A percentile compares a stretch with the other conserved stretches of the same genome.
These are phyloP conservation scores for Globisporangium apiculatum DNA, from an alignment of 352 stramenopile genomes.

Conservation along the genomic window DNA sequence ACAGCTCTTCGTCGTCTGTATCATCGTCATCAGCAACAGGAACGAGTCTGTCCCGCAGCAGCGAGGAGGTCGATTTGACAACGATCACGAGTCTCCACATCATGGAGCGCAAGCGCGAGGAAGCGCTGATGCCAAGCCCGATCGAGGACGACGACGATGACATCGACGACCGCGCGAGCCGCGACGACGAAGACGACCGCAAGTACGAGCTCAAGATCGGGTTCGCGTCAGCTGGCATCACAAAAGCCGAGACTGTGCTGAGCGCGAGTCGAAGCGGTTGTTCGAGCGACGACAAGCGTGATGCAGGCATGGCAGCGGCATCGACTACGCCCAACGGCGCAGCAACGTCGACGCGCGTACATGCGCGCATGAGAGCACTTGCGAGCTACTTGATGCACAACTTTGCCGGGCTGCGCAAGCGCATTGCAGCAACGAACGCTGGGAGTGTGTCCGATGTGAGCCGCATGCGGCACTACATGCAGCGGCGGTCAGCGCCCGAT, in stretches of 20 bases:
- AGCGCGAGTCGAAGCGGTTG: constrained; percentile 4
- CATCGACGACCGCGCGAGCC: not conserved
- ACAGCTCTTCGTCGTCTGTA: not conserved
- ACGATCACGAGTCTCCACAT: constrained; percentile 6
- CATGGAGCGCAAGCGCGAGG: constrained; percentile 9
- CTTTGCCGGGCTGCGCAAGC: constrained; percentile 25
- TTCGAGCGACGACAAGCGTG: constrained; percentile 9
- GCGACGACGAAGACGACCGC: constrained; percentile 19
- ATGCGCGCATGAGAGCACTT: constrained; percentile 35
- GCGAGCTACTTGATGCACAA: constrained; percentile 40
- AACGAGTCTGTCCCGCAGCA: not conserved
- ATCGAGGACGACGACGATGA: constrained; percentile 6
- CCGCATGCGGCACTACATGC: constrained; percentile 35
- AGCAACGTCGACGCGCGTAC: constrained; percentile 10
- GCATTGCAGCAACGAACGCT: constrained; percentile 11
- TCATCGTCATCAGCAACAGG: constrained; percentile 6
- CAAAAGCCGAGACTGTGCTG: constrained; percentile 2
- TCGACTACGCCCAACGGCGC: not conserved
- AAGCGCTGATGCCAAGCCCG: constrained; percentile 8
- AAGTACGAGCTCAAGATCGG: constrained; percentile 38
- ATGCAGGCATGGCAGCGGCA: constrained; percentile 6
- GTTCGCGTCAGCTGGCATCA: constrained; percentile 11
- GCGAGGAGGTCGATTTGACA: constrained; percentile 16
- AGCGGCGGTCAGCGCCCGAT: constrained; percentile 31
- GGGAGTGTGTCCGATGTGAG: constrained; percentile 27